Evolutionary conservation across 129 eudicot species (phyloP).

Genomic region (Apium graveolens): DNA sequence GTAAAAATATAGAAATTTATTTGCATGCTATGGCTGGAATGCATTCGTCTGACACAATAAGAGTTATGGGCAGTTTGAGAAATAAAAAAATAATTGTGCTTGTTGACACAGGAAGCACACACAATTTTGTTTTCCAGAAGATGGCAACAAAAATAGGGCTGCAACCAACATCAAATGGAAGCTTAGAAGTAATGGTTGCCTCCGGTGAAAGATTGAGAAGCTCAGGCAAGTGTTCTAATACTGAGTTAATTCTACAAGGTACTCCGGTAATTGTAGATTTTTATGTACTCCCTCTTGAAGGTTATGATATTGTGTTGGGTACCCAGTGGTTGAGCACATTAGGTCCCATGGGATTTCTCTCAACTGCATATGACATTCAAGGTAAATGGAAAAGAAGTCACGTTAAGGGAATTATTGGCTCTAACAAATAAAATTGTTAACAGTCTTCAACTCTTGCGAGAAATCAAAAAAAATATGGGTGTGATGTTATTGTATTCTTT

Average conservation of each 20-base stretch:
- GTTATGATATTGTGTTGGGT: no score
- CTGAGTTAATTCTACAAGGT: no score
- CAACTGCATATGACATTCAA: no score
- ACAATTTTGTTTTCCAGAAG: background rate
- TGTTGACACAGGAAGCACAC: slow-evolving; percentile 3
- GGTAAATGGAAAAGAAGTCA: background rate
- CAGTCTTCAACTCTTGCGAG: no score
- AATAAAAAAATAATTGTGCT: background rate
- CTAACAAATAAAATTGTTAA: background rate
- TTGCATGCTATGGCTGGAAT: background rate
- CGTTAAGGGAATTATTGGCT: background rate
- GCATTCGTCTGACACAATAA: background rate
- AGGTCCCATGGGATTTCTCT: no score
- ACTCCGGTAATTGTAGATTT: no score
- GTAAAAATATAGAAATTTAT: background rate
- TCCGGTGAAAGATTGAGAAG: no score
- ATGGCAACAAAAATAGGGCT: background rate
- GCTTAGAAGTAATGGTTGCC: slow-evolving; percentile 1
- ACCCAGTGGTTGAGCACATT: no score
- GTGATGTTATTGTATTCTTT: no score
- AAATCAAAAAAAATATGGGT: background rate
- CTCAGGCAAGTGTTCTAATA: no score
- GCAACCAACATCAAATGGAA: background rate
- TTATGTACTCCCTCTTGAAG: no score
- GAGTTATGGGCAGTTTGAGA: background rate